A percentile compares a stretch with the other conserved stretches of the same genome.
Evolutionary conservation across 345 rosid genomes (phyloP).

Genomic region (Euclidium syriacum): DNA sequence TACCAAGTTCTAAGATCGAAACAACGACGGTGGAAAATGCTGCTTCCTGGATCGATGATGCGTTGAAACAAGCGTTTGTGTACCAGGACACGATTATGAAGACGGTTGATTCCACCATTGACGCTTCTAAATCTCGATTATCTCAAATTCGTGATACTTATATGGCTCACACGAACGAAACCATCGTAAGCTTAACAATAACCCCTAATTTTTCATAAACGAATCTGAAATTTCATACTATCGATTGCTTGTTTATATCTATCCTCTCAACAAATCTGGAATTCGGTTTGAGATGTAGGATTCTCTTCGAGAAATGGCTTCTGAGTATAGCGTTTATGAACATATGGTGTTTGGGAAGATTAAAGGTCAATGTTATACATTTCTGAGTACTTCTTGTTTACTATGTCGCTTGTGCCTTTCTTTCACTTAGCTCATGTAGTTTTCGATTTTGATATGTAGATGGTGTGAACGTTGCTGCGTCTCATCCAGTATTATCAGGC

Average conservation of each 20-base stretch:
- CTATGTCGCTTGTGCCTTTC: background rate
- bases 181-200: conserved; percentile 41
- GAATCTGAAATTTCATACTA: conserved; percentile 5
- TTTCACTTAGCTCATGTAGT: background rate
- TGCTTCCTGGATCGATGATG: conserved; percentile 67
- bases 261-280: background rate
- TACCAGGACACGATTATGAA: conserved; percentile 48
- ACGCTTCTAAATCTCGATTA: conserved; percentile 50
- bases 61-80: conserved; percentile 52
- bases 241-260: background rate
- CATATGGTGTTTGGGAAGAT: conserved; percentile 47
- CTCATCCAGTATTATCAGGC: conserved; percentile 51
- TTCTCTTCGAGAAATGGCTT: conserved; percentile 46
- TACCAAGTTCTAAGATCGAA: conserved; percentile 14
- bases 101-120: conserved; percentile 42
- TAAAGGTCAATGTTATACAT: conserved; percentile 46
- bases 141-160: conserved; percentile 57
- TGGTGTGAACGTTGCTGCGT: conserved; percentile 58
- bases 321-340: conserved; percentile 56
- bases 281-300: conserved; percentile 41
- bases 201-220: background rate
- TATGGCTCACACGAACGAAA: conserved; percentile 50
- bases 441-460: conserved; percentile 38
- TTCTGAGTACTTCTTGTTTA: background rate
- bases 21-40: conserved; percentile 44